Evolutionary conservation across 2,329 filamentous ascomycete species (phyloP), one percentile per base, ranked within the genome.

Genomic region (Curvularia hawaiiensis): DNA sequence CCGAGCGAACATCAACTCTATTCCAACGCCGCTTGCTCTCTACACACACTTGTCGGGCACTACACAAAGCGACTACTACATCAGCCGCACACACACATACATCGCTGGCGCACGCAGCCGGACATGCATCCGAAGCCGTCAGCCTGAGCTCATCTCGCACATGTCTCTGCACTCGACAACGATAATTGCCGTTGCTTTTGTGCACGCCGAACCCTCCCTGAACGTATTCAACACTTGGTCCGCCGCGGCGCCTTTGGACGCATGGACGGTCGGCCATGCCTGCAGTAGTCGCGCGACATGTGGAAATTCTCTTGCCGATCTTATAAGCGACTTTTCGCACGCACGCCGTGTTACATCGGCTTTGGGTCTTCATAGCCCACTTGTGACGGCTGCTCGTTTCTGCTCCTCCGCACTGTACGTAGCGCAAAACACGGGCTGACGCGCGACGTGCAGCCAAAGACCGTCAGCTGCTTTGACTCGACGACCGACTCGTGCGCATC

Each of bases 1-100:
- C 70, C 71, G 71, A 72, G 62, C 63, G 47, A 69, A 60, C 52
- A 65, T 60, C 58, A 74, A 75, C 72, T 73, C 69, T 76, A 75
- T 71, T 68, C 67, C 61, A 66, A 76, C 73, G 61, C 65, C 68
- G 52, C 45, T 52, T 67, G 52, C 45, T 52, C 56, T 44, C 22
- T 6, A 16, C 33, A 35, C 7, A 35, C 14, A 35, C 33, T 16
- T 31, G 40, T 52, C 12, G 28, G 48, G 39, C 46, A 50, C 58
- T 50, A 22, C 54, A 52, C 54, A 41, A 16, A 11, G 6, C 41
- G 22, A 51, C 28, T 53, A 33, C 50, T 53, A 33, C 50, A 48
- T 24, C 30, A n/a, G 39, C 18, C 11, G 45, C 24, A 28, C 43
- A 47, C 44, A 47, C 26, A 28, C 43, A 47, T 39, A 47, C 26